Evolutionary conservation across 2,329 filamentous ascomycete genomes (phyloP), one percentile per base, ranked within the genome.

Genomic region (Aspergillus piperis): DNA sequence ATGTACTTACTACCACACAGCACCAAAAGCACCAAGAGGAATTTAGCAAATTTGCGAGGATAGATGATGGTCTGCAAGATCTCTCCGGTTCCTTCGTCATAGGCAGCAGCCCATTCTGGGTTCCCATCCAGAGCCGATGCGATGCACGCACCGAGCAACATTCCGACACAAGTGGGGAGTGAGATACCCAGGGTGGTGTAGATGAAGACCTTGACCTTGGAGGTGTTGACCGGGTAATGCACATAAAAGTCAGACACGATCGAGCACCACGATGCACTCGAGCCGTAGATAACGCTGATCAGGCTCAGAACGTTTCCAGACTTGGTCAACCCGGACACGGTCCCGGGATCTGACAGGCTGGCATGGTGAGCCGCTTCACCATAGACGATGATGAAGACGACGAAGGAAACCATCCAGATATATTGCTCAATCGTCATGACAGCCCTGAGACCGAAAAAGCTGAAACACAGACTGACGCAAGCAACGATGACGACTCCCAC

Each of bases 121-220:
- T 74, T 72, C 56, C 76, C 74, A 57, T 77, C 77, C 49, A 82
- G 72, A 1, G 78, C 75, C 1, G 77, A 80, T 25, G 75, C 75
- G 38, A 78, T 78, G 49, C 80, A 76, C 41, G 75, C 77, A 27
- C 81, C 81, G 1, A 79, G 71, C 8, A 80, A 62, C 80, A 82
- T 81, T 53, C 81, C 81, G 54, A 84, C 77, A 44, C 76, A 79
- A 0, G 81, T 84, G 0, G 81, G 81, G 10, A 83, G 72, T 10
- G 73, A 73, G 63, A 83, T 81, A 21, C 81, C 82, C 47, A 80
- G 72, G 2, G 75, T 78, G 1, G 81, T 83, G 71, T 83, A 71
- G 36, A 81, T 51, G 64, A 83, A 84, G 38, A 82, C 77, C 67
- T 81, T 81, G 64, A 77, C 68, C 54, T 75, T 75, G 57, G 77